These are phyloP conservation scores for Nemania serpens DNA, from an alignment of 2,329 filamentous ascomycete genomes.

Conservation along the genomic window DNA sequence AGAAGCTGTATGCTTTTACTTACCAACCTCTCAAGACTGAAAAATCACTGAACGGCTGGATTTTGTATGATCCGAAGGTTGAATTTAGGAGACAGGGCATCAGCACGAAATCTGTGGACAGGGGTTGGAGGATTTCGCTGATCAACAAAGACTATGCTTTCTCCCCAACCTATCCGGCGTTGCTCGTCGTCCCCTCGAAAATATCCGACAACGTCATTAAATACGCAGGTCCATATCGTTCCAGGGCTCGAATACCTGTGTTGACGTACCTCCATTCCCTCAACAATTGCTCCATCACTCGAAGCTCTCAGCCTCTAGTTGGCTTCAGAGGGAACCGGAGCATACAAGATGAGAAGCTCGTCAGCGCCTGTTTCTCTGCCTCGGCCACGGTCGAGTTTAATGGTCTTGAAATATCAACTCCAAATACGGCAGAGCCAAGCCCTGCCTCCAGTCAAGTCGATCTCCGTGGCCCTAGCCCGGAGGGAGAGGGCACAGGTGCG, in stretches of 20 bases:
- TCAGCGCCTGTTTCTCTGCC: conserved; percentile 89
- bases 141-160: conserved; percentile 92
- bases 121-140: conserved; percentile 85
- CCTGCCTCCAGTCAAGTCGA: conserved; percentile 58
- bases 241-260: conserved; percentile 83
- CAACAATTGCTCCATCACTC: conserved; percentile 95
- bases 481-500: conserved; percentile 61
- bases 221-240: conserved; percentile 88
- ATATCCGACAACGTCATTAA: conserved; percentile 98
- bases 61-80: conserved; percentile 79
- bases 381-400: conserved; percentile 53
- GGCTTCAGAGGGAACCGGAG: conserved; percentile 87
- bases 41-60: conserved; percentile 77
- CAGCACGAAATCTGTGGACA: conserved; percentile 75
- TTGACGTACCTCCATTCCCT: conserved; percentile 94
- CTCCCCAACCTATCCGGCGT: conserved; percentile 86
- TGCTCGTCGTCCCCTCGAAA: conserved; percentile 81
- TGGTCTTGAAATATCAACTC: conserved; percentile 40
- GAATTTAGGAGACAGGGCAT: conserved; percentile 91
- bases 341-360: conserved; percentile 92
- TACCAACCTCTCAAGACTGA: conserved; percentile 79
- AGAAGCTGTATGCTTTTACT: conserved; percentile 88
- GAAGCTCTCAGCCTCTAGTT: conserved; percentile 89
- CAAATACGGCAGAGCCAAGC: conserved; percentile 44
- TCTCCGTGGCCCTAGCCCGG: conserved; percentile 45